Percentiles rank a stretch among this genome's conserved stretches.
phyloP scores from a whole-genome alignment of 2,329 filamentous ascomycete genomes.

The Lasiodiplodia theobromae region DNA sequence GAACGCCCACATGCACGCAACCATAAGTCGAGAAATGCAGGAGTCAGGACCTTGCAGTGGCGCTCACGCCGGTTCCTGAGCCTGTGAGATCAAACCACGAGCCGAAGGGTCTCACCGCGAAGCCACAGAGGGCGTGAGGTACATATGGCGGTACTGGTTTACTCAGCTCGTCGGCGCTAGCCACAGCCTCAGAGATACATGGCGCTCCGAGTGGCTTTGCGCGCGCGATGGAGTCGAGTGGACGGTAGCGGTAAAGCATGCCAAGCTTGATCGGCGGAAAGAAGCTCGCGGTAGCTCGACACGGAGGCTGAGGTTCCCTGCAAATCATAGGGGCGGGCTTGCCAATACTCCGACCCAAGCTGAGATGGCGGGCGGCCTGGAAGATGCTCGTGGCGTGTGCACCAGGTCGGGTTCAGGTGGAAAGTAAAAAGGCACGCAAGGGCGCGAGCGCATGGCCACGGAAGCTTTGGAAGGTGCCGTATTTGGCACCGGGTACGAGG shows the following conservation, averaged over 20 bases:
- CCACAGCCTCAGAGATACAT: constrained; percentile 8
- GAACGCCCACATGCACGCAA: background rate
- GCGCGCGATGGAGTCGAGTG: constrained; percentile 2
- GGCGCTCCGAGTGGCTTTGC: constrained; percentile 13
- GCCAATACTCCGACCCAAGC: background rate
- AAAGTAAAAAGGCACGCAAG: constrained; percentile 9
- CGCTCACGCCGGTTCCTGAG: constrained; percentile 4
- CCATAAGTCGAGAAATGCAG: background rate
- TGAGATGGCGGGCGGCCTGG: background rate
- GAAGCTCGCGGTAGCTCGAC: constrained; percentile 24
- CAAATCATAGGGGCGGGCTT: background rate
- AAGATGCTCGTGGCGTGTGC: background rate
- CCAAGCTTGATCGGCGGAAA: constrained; percentile 16
- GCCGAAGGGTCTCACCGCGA: constrained; percentile 11
- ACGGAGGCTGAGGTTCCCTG: constrained; percentile 13
- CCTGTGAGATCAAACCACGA: constrained; percentile 11
- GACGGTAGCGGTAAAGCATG: constrained; percentile 1
- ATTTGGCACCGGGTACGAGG: background rate
- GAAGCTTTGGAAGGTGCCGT: constrained; percentile 1
- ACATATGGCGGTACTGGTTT: background rate
- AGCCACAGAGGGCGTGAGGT: background rate
- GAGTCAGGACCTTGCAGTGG: constrained; percentile 10
- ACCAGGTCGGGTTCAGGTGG: background rate
- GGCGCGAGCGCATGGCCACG: background rate
- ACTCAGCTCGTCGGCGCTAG: background rate